Base-by-base conservation (phyloP, 192 early-diverging fungal species). In the Allomyces macrogynus region DNA sequence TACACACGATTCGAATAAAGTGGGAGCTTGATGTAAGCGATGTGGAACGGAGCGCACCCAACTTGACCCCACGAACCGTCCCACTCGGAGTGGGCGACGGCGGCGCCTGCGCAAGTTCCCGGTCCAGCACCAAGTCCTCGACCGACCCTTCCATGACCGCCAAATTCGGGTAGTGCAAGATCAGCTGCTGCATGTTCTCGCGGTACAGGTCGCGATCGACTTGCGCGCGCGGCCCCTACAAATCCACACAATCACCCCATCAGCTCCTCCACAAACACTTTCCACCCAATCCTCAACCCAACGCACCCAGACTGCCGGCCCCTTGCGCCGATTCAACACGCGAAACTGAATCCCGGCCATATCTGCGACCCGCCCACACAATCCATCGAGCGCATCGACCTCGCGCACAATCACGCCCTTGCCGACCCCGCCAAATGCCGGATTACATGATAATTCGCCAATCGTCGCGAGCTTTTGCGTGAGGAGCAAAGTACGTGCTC, bases 401-500 rank as follows among this genome's bases (percentile, higher is more conserved):
- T 90, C 88, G 63, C 80, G 75, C 24, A 90, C 86, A 24, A 90
- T 72, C 18, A 83, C 76, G n/a, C 88, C 88, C 66, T 90, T 90
- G 5, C 88, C 88, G 9, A 90, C 80, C 9, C 88, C 88, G 49
- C 88, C 88, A 76, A 90, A 88, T 0, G 88, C 88, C 25, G 88
- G 88, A 66, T 90, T 90, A 70, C 88, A 90, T 18, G 88, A 90
- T 87, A 90, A 86, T 69, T 90, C 88, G 23, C 88, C 88, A 23
- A 90, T 88, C 0, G 88, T 88, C 61, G 86, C 83, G 3, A 77
- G 69, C 64, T 79, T 81, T 57, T 90, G 88, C 22, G 88, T 90
- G 8, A 90, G 71, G 1, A 90, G 70, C 42, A 90, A 67, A 0
- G 87, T 86, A 43, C 72, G 77, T 57, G 88, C 87, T 1, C 88